These are phyloP conservation scores for Acanthamoeba healyi DNA, from an alignment of 208 protist genomes.

Conservation along the genomic window DNA sequence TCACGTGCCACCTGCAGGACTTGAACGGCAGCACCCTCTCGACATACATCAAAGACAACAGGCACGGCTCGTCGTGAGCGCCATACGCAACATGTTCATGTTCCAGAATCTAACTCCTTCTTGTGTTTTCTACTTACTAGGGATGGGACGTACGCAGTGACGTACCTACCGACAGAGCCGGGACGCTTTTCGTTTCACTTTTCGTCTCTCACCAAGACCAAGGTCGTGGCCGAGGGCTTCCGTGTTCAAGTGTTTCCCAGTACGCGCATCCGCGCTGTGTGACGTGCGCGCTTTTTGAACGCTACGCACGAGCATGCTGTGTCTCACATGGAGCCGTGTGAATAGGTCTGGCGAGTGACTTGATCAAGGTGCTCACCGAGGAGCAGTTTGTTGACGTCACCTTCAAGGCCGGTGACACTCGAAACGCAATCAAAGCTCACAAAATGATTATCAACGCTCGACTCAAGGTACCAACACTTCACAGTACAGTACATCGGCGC, in stretches of 20 bases:
- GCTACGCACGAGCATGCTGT: background rate
- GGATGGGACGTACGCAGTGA: constrained; percentile 70
- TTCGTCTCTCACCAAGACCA: constrained; percentile 49
- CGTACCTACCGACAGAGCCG: constrained; percentile 25
- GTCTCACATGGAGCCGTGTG: background rate
- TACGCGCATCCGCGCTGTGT: background rate
- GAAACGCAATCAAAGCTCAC: constrained; percentile 53
- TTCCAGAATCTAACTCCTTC: background rate
- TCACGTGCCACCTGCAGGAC: constrained; percentile 50
- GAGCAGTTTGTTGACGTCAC: constrained; percentile 53
- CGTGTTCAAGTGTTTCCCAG: constrained; percentile 55
- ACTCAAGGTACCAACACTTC: background rate
- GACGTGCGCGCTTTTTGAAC: background rate
- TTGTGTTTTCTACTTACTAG: background rate
- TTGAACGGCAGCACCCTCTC: background rate
- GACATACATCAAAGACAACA: background rate
- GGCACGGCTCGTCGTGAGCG: background rate
- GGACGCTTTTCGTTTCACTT: constrained; percentile 68
- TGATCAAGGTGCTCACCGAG: constrained; percentile 40
- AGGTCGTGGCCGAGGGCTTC: constrained; percentile 69
- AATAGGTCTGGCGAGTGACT: constrained; percentile 15
- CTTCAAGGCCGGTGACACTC: constrained; percentile 61
- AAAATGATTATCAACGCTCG: constrained; percentile 63
- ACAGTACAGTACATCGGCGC: background rate
- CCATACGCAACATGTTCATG: background rate